These are phyloP conservation scores for Epipyxis sp. DNA, from an alignment of 108 stramenopile genomes.

Conservation along the genomic window DNA sequence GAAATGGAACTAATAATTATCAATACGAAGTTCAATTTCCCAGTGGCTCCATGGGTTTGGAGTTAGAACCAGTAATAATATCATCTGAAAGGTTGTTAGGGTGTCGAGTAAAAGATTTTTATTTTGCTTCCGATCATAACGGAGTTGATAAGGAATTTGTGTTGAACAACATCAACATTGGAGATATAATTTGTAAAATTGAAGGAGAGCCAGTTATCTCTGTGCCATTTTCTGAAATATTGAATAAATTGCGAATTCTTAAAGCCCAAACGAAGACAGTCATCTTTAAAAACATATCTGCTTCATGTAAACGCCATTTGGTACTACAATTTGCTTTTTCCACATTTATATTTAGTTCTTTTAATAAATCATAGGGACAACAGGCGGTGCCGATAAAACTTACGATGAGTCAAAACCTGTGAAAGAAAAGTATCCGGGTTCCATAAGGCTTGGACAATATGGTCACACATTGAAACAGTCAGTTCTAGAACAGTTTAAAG, in stretches of 20 bases:
- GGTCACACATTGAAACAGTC: too few species aligned
- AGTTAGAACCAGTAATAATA: constrained; percentile 1
- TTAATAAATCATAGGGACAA: too few species aligned
- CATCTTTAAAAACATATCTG: neutral
- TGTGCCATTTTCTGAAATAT: neutral
- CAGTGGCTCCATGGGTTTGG: constrained; percentile 13
- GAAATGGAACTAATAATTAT: too few species aligned
- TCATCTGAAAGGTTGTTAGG: neutral
- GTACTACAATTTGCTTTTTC: too few species aligned
- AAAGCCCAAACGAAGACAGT: neutral
- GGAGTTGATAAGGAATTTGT: neutral
- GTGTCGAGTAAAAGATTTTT: constrained; percentile 12
- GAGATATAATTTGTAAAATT: neutral
- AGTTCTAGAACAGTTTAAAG: too few species aligned
- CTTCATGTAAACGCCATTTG: neutral
- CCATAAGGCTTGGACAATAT: too few species aligned
- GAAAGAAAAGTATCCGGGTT: too few species aligned
- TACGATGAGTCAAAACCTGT: too few species aligned
- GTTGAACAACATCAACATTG: neutral
- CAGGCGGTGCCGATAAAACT: too few species aligned
- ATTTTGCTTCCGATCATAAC: neutral
- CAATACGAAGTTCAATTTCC: constrained; percentile 16
- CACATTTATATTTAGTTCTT: too few species aligned
- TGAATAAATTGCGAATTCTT: neutral
- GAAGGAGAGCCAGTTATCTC: neutral